Percentiles rank a stretch among this genome's conserved stretches.
Evolutionary conservation across 2,329 filamentous ascomycete species (phyloP).

Genomic region (Xylariaceae sp.): DNA sequence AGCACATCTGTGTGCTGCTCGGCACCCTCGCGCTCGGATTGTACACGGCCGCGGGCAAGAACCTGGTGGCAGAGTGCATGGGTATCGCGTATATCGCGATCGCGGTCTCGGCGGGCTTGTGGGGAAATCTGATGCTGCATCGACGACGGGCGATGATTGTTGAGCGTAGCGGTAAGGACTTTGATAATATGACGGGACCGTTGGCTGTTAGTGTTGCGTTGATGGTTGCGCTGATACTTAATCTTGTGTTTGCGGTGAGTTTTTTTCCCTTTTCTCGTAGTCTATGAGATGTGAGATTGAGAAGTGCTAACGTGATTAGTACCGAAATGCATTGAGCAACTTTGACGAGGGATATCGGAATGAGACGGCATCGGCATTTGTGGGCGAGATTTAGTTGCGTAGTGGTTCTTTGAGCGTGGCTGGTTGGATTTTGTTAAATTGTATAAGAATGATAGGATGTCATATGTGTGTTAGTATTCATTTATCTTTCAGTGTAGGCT

Average conservation of each 20-base stretch:
- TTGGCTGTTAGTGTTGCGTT: slow-evolving; percentile 76
- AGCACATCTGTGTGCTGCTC: slow-evolving; percentile 86
- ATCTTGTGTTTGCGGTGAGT: slow-evolving; percentile 80
- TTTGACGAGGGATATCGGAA: slow-evolving; percentile 19
- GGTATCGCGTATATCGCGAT: slow-evolving; percentile 80
- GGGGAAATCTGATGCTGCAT: slow-evolving; percentile 83
- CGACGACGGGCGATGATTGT: slow-evolving; percentile 72
- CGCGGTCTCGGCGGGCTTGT: slow-evolving; percentile 74
- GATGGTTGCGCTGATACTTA: slow-evolving; percentile 72
- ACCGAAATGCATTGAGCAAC: slow-evolving; percentile 30
- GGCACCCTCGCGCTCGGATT: slow-evolving; percentile 77
- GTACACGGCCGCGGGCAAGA: slow-evolving; percentile 80
- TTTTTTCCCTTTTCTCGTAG: neutral
- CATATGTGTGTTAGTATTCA: no score
- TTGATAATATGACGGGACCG: slow-evolving; percentile 84
- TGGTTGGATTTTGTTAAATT: neutral
- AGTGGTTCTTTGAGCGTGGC: neutral
- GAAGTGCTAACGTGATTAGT: slow-evolving; percentile 14
- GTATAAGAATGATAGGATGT: neutral
- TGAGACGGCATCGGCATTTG: slow-evolving; percentile 21
- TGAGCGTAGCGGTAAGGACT: slow-evolving; percentile 82
- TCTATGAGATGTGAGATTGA: neutral
- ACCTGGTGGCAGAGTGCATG: slow-evolving; percentile 69
- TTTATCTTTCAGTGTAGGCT: no score
- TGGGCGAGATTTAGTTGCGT: slow-evolving; percentile 20